phyloP scores from a whole-genome alignment of 306 rosid species.

The Prunus mongolica region DNA sequence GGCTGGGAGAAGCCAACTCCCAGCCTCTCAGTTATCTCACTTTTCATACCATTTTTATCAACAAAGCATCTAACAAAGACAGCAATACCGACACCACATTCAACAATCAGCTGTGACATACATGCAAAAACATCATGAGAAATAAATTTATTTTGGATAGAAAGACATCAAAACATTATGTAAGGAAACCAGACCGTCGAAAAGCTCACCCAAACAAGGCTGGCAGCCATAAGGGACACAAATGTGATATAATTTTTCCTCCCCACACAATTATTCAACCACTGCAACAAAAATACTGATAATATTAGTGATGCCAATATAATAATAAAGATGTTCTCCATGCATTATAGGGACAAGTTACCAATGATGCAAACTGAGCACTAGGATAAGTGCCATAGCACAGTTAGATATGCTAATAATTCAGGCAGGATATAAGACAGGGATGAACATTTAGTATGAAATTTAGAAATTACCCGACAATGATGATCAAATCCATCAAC shows the following conservation, averaged over 20 bases:
- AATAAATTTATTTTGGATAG: not conserved
- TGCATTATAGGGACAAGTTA: not conserved
- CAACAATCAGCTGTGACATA: constrained; percentile 58
- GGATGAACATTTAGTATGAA: not conserved
- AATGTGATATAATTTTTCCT: constrained; percentile 71
- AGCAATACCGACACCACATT: constrained; percentile 72
- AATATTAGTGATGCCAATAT: constrained; percentile 5
- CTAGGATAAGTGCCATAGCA: not conserved
- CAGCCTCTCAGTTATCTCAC: constrained; percentile 62
- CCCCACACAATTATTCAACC: constrained; percentile 88
- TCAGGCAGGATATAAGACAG: not conserved
- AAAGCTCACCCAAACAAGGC: constrained; percentile 69
- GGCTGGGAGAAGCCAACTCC: constrained; percentile 71
- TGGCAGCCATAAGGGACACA: constrained; percentile 78
- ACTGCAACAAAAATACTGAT: constrained; percentile 46
- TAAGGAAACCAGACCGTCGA: not conserved
- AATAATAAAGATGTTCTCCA: not conserved
- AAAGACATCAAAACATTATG: not conserved
- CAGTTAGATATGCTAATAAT: not conserved
- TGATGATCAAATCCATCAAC: constrained; percentile 90
- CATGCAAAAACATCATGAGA: not conserved
- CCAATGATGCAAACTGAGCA: not conserved
- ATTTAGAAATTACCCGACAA: constrained; percentile 53
- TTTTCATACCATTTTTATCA: constrained; percentile 61
- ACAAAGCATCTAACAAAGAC: constrained; percentile 79